Base-by-base conservation (phyloP, 352 stramenopile species). In the Phytophthora tubulina region DNA sequence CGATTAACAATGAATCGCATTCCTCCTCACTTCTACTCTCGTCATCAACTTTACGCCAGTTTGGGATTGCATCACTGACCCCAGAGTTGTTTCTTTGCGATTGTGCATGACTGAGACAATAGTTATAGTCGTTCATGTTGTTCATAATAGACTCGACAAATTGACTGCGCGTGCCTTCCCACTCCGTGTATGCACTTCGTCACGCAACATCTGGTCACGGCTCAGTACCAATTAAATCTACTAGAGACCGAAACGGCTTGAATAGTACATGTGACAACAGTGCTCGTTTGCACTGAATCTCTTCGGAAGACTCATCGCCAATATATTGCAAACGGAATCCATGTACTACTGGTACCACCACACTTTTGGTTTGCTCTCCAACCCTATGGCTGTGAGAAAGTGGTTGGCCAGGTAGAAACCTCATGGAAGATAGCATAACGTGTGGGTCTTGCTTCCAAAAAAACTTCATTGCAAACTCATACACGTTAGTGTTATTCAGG, bases 391-490 rank as follows among this genome's bases (percentile, higher is more conserved):
- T 39, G 14, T 15, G 10, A 35, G 27, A 32, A 36, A 64, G 41
- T 2, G 27, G 55, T n/a, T 52, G 41, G 4, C 15, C 41, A 9
- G 21, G 10, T 31, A 1, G 38, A 11, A 39, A 63, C 52, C n/a
- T 5, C n/a, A 17, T 31, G 33, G 6, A 15, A 33, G 21, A 21
- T 21, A 21, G 21, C 21, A 21, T 21, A 21, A 21, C 8, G 14
- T 4, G 9, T 27, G 13, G 10, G 6, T 50, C 13, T 6, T 46
- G 42, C 50, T 9, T 52, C 52, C 50, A 8, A 15, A 31, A 63
- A 42, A 15, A 41, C 52, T 15, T 3, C 55, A 63, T 63, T n/a
- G 41, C 9, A 32, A 63, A 63, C 11, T 63, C 55, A 17, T 63
- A 63, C 14, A 53, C 2, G 11, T 49, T 60, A 10, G 27, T 21